phyloP scores from a whole-genome alignment of 2,329 filamentous ascomycete genomes.

The Aspergillus fumigatiaffinis region DNA sequence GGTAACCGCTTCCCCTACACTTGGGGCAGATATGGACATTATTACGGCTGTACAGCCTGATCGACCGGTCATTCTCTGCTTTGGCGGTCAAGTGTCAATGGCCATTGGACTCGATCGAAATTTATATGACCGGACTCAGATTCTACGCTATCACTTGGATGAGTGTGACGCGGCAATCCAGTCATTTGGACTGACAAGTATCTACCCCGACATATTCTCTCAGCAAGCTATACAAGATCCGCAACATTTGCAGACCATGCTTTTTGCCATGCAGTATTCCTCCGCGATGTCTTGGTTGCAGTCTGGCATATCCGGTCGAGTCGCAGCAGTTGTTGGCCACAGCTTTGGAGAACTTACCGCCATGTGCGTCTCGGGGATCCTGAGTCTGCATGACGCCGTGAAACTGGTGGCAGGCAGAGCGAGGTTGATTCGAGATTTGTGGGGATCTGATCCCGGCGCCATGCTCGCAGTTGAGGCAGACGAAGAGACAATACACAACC shows the following conservation, averaged over 20 bases:
- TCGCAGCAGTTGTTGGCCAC: slow-evolving; percentile 34
- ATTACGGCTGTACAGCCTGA: background rate
- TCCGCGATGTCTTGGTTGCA: slow-evolving; percentile 37
- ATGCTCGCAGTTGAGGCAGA: slow-evolving; percentile 36
- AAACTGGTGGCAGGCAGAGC: slow-evolving; percentile 30
- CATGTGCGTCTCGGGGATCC: slow-evolving; percentile 27
- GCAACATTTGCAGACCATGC: slow-evolving; percentile 30
- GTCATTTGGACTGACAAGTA: slow-evolving; percentile 19
- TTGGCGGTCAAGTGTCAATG: slow-evolving; percentile 37
- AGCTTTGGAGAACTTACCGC: slow-evolving; percentile 38
- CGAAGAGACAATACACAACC: background rate
- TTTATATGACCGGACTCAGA: slow-evolving; percentile 22
- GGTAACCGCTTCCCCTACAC: background rate
- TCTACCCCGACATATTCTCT: slow-evolving; percentile 27
- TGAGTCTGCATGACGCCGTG: slow-evolving; percentile 28
- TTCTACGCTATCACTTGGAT: slow-evolving; percentile 31
- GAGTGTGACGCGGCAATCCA: slow-evolving; percentile 28
- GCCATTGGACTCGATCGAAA: slow-evolving; percentile 20
- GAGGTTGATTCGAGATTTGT: slow-evolving; percentile 25
- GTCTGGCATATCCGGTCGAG: slow-evolving; percentile 24
- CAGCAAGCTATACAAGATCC: slow-evolving; percentile 4
- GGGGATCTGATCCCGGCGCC: slow-evolving; percentile 28
- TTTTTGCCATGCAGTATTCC: slow-evolving; percentile 39
- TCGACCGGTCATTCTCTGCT: slow-evolving; percentile 30
- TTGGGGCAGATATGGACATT: background rate